Base-by-base conservation (phyloP, 2,329 filamentous ascomycete species). In the Fonsecaea pedrosoi region DNA sequence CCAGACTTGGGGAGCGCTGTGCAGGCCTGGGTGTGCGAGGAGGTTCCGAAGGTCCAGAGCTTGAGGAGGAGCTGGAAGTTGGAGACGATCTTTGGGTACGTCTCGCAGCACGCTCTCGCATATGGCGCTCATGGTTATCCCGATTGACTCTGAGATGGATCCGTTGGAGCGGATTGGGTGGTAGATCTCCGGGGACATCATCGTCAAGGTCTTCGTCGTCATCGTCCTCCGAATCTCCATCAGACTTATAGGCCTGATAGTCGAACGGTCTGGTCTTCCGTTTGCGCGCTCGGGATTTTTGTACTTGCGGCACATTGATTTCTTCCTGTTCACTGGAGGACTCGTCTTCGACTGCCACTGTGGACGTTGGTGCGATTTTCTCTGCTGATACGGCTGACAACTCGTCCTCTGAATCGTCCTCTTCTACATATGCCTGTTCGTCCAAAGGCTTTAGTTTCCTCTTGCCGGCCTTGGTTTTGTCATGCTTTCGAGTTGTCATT, bases 201-300 rank as follows among this genome's bases (percentile, higher is more conserved):
- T 50, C 45, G 12, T 50, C 45, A n/a, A 50, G 45, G 4, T 50
- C 45, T 25, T 55, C 53, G 53, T 35, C 53, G 7, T 55, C 53
- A 30, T 55, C 53, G 13, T 55, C 30, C 18, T 55, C 53, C 6
- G n/a, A 37, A 35, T 55, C 53, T 37, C 30, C 30, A 7, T 34
- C 13, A 35, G 5, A 50, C 4, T 21, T 37, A 18, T 55, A 55
- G n/a, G 53, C 13, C 15, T 55, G 53, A 4, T 55, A 30, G n/a
- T 55, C 53, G 7, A 55, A 34, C 4, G 53, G 53, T 34, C 25
- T 55, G 30, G 6, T 55, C 53, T 37, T 55, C 5, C 53, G 8
- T 37, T 55, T 55, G 30, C 30, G 53, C 30, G 25, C n/a, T 3
- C 25, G 2, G 25, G 18, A 25, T 9, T 50, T 50, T 25, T 12